Conservation (phyloP, 2,329 filamentous ascomycete genomes). For the Sporothrix brasiliensis region DNA sequence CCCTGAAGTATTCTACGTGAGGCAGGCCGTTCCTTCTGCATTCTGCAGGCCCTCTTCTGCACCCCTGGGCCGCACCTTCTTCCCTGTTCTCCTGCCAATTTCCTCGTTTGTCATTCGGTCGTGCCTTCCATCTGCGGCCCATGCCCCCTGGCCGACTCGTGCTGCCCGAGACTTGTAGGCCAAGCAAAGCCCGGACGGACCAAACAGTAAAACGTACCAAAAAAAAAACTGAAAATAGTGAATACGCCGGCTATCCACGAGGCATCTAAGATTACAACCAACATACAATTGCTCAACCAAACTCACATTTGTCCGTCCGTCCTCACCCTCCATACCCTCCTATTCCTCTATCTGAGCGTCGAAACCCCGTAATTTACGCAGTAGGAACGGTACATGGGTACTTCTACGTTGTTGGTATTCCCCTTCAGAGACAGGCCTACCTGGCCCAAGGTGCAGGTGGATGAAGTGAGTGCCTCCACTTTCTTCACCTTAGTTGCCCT, state of each 20-base stretch:
- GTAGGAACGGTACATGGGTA: constrained; percentile 14
- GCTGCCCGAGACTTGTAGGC: constrained; percentile 17
- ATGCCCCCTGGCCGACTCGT: background rate
- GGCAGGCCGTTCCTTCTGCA: background rate
- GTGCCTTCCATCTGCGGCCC: constrained; percentile 11
- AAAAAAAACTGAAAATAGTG: background rate
- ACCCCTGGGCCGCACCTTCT: constrained; percentile 24
- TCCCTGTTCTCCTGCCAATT: background rate
- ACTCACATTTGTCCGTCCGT: background rate
- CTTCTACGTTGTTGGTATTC: background rate
- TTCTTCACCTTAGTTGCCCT: constrained; percentile 12
- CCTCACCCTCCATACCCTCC: background rate
- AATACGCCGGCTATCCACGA: background rate
- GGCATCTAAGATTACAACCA: background rate
- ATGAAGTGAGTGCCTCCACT: constrained; percentile 9
- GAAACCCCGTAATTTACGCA: constrained; percentile 13
- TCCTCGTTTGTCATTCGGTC: background rate
- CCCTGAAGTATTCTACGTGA: background rate
- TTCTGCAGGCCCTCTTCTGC: background rate
- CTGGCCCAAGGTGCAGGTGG: background rate
- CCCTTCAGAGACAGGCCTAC: constrained; percentile 12
- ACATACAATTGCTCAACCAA: background rate
- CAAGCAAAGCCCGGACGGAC: constrained; percentile 16
- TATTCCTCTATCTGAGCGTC: background rate
- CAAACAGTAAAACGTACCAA: background rate